phyloP scores from a whole-genome alignment of 345 rosid genomes.

The Hirschfeldia incana region DNA sequence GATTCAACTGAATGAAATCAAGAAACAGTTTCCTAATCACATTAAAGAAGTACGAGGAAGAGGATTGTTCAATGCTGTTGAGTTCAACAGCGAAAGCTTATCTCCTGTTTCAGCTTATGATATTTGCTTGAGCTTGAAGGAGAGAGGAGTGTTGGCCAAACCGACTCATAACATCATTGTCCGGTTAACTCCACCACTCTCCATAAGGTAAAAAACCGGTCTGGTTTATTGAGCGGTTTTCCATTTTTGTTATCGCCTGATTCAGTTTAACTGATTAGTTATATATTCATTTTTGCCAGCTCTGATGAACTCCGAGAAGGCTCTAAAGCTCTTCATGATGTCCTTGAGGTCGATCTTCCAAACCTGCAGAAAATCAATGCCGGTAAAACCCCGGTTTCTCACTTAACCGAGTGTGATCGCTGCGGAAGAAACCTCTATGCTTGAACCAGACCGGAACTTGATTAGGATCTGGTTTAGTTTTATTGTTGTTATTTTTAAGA shows the following conservation, averaged over 20 bases:
- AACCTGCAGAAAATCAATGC: slow-evolving; percentile 53
- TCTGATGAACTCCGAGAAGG: slow-evolving; percentile 75
- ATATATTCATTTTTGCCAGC: slow-evolving; percentile 42
- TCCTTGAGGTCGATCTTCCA: slow-evolving; percentile 72
- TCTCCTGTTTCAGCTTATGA: slow-evolving; percentile 85
- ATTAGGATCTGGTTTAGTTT: slow-evolving; percentile 5
- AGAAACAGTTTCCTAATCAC: slow-evolving; percentile 62
- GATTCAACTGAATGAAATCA: slow-evolving; percentile 54
- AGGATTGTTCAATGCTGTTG: slow-evolving; percentile 90
- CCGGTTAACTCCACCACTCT: slow-evolving; percentile 92
- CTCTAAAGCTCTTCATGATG: slow-evolving; percentile 65
- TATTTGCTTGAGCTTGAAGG: slow-evolving; percentile 88
- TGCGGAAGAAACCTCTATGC: slow-evolving; percentile 69
- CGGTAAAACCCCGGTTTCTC: slow-evolving; percentile 40
- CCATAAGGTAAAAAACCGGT: slow-evolving; percentile 62
- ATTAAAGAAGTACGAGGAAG: slow-evolving; percentile 92
- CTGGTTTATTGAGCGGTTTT: background rate
- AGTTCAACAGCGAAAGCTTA: slow-evolving; percentile 56
- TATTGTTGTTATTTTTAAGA: background rate
- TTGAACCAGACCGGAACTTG: slow-evolving; percentile 18
- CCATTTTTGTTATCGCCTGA: background rate
- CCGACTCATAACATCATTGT: slow-evolving; percentile 90
- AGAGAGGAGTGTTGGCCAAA: slow-evolving; percentile 88
- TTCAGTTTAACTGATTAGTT: background rate
- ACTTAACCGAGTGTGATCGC: slow-evolving; percentile 60